Evolutionary conservation across 2,329 filamentous ascomycete species (phyloP).

Genomic region (Colletotrichum tabaci): DNA sequence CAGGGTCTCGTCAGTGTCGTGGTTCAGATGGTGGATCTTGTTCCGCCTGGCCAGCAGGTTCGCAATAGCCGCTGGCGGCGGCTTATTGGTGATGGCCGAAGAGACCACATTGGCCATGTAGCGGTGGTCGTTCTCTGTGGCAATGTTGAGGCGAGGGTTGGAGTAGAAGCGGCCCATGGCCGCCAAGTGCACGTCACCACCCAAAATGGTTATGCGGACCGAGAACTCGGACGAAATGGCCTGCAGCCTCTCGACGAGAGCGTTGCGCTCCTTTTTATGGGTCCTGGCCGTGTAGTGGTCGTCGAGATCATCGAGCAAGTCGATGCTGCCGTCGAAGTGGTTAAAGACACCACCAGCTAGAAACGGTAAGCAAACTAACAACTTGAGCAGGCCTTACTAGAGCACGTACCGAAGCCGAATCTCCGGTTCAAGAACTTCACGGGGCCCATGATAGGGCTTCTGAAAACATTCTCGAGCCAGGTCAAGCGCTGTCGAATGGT

Average conservation of each 20-base stretch:
- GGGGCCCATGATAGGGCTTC: slow-evolving; percentile 87
- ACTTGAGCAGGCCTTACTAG: neutral
- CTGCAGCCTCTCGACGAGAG: slow-evolving; percentile 86
- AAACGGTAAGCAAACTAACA: slow-evolving; percentile 32
- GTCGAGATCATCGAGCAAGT: slow-evolving; percentile 92
- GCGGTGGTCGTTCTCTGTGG: slow-evolving; percentile 86
- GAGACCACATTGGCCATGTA: slow-evolving; percentile 97
- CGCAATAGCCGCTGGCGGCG: slow-evolving; percentile 87
- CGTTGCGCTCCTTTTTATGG: slow-evolving; percentile 89
- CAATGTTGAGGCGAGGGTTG: slow-evolving; percentile 83
- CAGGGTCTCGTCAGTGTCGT: slow-evolving; percentile 90
- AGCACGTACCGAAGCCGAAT: slow-evolving; percentile 77
- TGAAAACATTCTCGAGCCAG: slow-evolving; percentile 96
- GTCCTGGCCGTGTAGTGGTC: slow-evolving; percentile 96
- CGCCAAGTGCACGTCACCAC: slow-evolving; percentile 93
- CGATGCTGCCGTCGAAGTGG: slow-evolving; percentile 92
- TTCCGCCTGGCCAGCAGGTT: slow-evolving; percentile 93
- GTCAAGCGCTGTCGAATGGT: slow-evolving; percentile 76
- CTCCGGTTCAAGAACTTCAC: slow-evolving; percentile 92
- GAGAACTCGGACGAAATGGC: slow-evolving; percentile 88
- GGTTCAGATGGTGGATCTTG: slow-evolving; percentile 80
- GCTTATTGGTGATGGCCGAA: slow-evolving; percentile 96
- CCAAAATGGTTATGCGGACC: slow-evolving; percentile 90
- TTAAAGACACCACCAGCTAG: slow-evolving; percentile 88
- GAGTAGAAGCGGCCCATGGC: slow-evolving; percentile 96